Evolutionary conservation across 176 grass and related monocot species (phyloP).

Genomic region (Musa acuminata): DNA sequence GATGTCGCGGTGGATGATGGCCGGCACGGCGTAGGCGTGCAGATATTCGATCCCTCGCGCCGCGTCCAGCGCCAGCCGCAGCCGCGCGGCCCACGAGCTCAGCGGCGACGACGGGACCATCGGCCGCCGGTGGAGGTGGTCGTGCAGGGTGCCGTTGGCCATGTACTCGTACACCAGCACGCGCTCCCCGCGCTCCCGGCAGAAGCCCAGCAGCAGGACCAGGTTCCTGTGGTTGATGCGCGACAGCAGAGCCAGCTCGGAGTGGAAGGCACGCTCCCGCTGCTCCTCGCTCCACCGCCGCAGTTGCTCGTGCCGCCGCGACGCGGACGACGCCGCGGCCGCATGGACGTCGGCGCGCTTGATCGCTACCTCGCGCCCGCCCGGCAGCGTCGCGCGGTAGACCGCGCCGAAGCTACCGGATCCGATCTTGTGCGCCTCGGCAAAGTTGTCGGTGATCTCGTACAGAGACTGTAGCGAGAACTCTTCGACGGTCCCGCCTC

Average conservation of each 20-base stretch:
- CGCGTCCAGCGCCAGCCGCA: constrained; percentile 69
- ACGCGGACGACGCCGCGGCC: background rate
- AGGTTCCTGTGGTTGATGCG: constrained; percentile 21
- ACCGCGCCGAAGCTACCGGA: constrained; percentile 75
- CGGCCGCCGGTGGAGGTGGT: constrained; percentile 36
- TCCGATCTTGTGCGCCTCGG: constrained; percentile 51
- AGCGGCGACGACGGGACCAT: constrained; percentile 26
- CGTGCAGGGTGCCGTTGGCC: constrained; percentile 10
- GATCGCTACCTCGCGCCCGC: constrained; percentile 62
- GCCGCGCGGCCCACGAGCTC: constrained; percentile 58
- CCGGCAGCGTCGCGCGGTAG: constrained; percentile 59
- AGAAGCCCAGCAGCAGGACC: constrained; percentile 16
- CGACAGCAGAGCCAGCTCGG: constrained; percentile 41
- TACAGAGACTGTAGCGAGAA: constrained; percentile 45
- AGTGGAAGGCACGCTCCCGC: constrained; percentile 56
- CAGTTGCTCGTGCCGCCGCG: background rate
- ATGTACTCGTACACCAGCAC: constrained; percentile 18
- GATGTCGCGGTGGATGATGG: constrained; percentile 88
- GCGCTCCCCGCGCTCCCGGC: constrained; percentile 14
- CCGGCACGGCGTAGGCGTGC: constrained; percentile 88
- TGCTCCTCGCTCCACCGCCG: constrained; percentile 31
- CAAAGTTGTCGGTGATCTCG: constrained; percentile 44
- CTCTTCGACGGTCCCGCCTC: constrained; percentile 36
- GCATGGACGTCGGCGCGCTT: constrained; percentile 48
- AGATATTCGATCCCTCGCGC: constrained; percentile 87